Evolutionary conservation across 2,329 filamentous ascomycete genomes (phyloP).

Genomic region (Epichloe brachyelytri): DNA sequence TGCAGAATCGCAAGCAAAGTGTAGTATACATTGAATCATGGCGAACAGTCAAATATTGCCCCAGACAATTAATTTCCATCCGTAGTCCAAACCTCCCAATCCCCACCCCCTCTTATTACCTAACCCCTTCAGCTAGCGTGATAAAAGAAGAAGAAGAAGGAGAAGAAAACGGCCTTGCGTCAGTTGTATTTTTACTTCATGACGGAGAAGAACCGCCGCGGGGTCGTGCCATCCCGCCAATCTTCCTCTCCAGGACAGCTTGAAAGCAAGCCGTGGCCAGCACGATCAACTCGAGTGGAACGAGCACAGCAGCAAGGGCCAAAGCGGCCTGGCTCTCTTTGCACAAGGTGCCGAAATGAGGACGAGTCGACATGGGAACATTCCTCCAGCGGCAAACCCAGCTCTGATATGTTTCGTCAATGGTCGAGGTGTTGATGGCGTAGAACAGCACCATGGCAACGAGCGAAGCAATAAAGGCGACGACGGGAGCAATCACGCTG

Average conservation of each 20-base stretch:
- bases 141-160: no score
- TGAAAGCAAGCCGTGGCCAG: conserved; percentile 34
- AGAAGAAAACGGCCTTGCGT: no score
- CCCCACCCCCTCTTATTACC: neutral
- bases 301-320: conserved; percentile 40
- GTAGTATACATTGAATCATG: neutral
- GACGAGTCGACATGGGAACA: conserved; percentile 37
- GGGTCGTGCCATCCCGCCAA: conserved; percentile 17
- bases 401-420: conserved; percentile 42
- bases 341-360: conserved; percentile 45
- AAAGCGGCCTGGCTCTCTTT: conserved; percentile 40
- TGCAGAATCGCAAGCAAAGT: neutral
- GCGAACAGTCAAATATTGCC: neutral
- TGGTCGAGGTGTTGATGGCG: conserved; percentile 37
- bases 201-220: conserved; percentile 17
- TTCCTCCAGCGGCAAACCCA: conserved; percentile 50
- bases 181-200: neutral
- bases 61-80: neutral
- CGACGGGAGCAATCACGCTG: conserved; percentile 15
- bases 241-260: conserved; percentile 30
- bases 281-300: conserved; percentile 40
- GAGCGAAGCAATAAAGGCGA: conserved; percentile 27
- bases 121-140: no score
- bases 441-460: conserved; percentile 46
- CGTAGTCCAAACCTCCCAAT: neutral